Base-by-base conservation (phyloP, 2,329 filamentous ascomycete genomes). In the Pseudogymnoascus verrucosus region DNA sequence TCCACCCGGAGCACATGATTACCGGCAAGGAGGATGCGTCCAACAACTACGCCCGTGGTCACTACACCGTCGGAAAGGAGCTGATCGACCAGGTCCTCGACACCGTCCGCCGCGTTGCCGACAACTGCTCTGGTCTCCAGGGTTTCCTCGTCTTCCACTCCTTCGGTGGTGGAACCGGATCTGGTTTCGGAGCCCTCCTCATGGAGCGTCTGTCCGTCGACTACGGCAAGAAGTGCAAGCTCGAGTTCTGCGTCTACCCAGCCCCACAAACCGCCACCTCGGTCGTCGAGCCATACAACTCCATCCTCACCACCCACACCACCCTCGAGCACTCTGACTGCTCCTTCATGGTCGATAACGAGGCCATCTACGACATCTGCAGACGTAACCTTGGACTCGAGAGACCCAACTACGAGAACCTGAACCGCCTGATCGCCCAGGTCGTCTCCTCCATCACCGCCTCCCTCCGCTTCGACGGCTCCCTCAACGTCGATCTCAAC, bases 151-250 rank as follows among this genome's bases (percentile, higher is more conserved):
- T 99, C 76, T 98, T 98, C 90, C 95, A 99, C 89, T 98, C 93
- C 65, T 98, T 99, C 78, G 95, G 95, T 81, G 95, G 95, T 80
- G 95, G 95, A 83, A 99, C 95, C 72, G 95, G 95, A 74, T 99
- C 95, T 73, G 95, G 95, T 76, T 99, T 99, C 79, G 95, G 95
- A 81, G 95, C 95, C 74, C 88, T 99, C 71, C 84, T 99, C 73
- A 96, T 99, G 92, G 95, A 99, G 84, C 93, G 95, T 77, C 88
- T 99, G 67, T 98, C 95, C 37, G 91, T 97, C 74, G 95, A 99
- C 82, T 99, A 97, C 77, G 93, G 95, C 84, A 99, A 99, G 89
- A 99, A 99, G 89, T 96, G 90, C 86, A 99, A 99, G 89, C 87
- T 99, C 69, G 95, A 99, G 81, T 99, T 99, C 85, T 96, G 92